Evolutionary conservation across 2,329 filamentous ascomycete species (phyloP).

Genomic region (Cytospora piceicola): DNA sequence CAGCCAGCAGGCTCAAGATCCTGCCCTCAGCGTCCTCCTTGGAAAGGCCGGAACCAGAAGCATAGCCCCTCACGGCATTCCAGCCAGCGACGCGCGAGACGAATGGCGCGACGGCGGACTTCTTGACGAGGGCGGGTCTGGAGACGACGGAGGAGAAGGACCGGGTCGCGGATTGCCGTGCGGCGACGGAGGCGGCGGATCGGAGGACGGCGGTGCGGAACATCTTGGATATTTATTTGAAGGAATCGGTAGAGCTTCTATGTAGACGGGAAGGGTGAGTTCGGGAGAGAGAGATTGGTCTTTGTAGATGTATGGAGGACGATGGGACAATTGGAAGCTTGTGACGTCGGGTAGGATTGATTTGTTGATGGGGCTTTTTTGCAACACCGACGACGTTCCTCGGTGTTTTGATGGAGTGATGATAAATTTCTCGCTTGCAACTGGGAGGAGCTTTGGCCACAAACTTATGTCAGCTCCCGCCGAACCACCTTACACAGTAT

Average conservation of each 20-base stretch:
- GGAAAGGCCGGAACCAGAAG: slow-evolving; percentile 75
- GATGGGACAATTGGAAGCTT: slow-evolving; percentile 12
- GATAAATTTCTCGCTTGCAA: slow-evolving; percentile 51
- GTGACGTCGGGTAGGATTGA: slow-evolving; percentile 27
- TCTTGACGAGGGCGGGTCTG: slow-evolving; percentile 63
- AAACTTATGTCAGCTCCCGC: slow-evolving; percentile 13
- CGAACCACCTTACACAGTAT: neutral
- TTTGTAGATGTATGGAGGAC: slow-evolving; percentile 2
- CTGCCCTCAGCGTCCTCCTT: slow-evolving; percentile 79
- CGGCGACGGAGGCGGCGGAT: slow-evolving; percentile 65
- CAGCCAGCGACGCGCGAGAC: slow-evolving; percentile 65
- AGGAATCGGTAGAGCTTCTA: neutral
- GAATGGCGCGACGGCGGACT: slow-evolving; percentile 65
- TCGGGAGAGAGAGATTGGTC: neutral
- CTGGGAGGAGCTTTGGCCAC: slow-evolving; percentile 28
- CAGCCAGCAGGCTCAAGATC: slow-evolving; percentile 90
- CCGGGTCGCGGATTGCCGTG: slow-evolving; percentile 57
- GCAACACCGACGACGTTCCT: neutral
- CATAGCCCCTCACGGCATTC: slow-evolving; percentile 81
- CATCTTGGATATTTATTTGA: slow-evolving; percentile 61
- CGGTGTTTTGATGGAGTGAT: slow-evolving; percentile 35
- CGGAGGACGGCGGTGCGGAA: slow-evolving; percentile 86
- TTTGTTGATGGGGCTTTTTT: slow-evolving; percentile 30
- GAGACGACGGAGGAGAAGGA: slow-evolving; percentile 45
- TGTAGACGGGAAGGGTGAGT: neutral